Conservation (phyloP, 83 land plant genomes). For the Thuja plicata region DNA sequence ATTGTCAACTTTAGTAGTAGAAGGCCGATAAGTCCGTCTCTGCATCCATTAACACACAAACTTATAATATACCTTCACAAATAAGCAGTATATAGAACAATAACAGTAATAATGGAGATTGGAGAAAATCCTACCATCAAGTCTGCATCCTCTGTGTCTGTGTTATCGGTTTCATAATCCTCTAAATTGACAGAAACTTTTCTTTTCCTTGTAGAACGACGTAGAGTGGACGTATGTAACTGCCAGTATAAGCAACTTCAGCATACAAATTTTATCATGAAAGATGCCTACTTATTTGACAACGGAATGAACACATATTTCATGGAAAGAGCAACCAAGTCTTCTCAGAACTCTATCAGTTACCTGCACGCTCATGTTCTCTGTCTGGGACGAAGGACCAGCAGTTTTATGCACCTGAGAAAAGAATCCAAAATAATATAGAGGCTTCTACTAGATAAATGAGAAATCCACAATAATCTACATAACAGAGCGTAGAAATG, state of each 20-base stretch:
- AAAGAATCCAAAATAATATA: neutral
- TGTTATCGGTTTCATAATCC: conserved; percentile 74
- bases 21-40: conserved; percentile 41
- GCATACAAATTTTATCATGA: neutral
- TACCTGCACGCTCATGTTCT: conserved; percentile 1
- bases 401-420: neutral
- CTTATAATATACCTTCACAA: neutral
- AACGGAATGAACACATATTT: neutral
- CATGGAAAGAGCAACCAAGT: conserved; percentile 5
- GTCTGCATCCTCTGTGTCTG: conserved; percentile 71
- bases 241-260: conserved; percentile 25
- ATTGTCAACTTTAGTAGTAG: conserved; percentile 33
- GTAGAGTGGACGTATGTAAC: conserved; percentile 49
- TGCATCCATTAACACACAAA: conserved; percentile 11
- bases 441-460: neutral
- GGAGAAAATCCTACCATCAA: conserved; percentile 59
- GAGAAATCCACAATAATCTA: neutral
- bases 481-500: neutral
- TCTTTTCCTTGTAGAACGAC: conserved; percentile 93
- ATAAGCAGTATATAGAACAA: neutral
- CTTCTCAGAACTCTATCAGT: neutral
- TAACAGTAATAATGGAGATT: neutral
- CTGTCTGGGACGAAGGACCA: neutral
- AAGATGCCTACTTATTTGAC: neutral
- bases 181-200: conserved; percentile 63